Base-by-base conservation (phyloP, 306 rosid genomes). In the Medicago arabica region DNA sequence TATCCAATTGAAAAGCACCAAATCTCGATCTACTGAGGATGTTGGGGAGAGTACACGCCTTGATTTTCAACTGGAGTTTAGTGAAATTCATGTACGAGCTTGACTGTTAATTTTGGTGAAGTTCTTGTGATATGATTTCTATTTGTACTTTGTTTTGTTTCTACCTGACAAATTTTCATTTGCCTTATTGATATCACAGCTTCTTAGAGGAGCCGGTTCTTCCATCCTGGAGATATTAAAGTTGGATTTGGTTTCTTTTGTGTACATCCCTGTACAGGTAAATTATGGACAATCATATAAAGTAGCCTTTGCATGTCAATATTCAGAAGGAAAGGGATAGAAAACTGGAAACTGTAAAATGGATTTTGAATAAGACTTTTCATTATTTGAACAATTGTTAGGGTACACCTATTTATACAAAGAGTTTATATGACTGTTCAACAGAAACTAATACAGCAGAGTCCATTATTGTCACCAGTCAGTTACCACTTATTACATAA, bases 201-300 rank as follows among this genome's bases (percentile, higher is more conserved):
- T 96, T 73, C 85, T 90, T 53, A 85, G 94, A 84, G 98, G 91
- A 83, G 89, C 90, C 66, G 87, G 81, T 82, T 86, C 91, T 82
- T 96, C 96, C 14, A 82, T 92, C 65, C 75, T 96, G 86, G 96
- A 96, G 96, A 92, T 96, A 89, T 82, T 92, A 80, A 96, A 96
- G 88, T 85, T 96, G 74, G 97, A 88, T 81, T 76, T 89, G 72
- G 81, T 82, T 60, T 92, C 98, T 77, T 87, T 89, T 59, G 86
- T 96, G 53, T 90, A 89, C 77, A 63, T 96, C 67, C 99, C 99
- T 2, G 60, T 87, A 36, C 94, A 96, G 89, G 99, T 89, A 78
- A 83, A 72, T 83, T 59, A 63, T 69, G 49, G 80, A 72, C 71
- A 40, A 51, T 80, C 65, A 72, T 57, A 54, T 75, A 50, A 63